Evolutionary conservation across 805 yeast genomes (phyloP).

Genomic region (Candida quercuum): DNA sequence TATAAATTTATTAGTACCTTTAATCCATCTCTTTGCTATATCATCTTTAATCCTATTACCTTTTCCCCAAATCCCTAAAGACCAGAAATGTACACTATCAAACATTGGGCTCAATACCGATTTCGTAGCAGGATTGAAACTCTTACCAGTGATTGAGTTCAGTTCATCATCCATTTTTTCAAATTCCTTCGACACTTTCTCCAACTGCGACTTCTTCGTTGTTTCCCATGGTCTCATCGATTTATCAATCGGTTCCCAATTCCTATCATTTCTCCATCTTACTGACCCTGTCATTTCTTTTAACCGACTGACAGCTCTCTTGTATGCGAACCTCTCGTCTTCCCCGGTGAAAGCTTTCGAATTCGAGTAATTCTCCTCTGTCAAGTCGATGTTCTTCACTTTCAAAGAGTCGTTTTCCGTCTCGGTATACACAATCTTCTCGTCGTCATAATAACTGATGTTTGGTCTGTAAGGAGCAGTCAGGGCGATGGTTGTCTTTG

Average conservation of each 20-base stretch:
- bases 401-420: conserved; percentile 8
- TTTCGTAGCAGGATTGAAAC: conserved; percentile 9
- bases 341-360: conserved; percentile 64
- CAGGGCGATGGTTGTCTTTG: conserved; percentile 55
- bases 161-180: conserved; percentile 8
- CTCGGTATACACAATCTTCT: conserved; percentile 28
- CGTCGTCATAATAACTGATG: conserved; percentile 54
- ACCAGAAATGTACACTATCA: conserved; percentile 53
- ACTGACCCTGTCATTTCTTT: conserved; percentile 51
- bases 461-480: conserved; percentile 67
- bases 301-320: conserved; percentile 63
- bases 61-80: conserved; percentile 59
- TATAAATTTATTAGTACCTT: conserved; percentile 23
- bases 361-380: conserved; percentile 38
- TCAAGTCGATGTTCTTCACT: conserved; percentile 11
- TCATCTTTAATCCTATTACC: conserved; percentile 45
- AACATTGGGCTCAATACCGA: conserved; percentile 34
- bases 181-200: conserved; percentile 17
- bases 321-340: conserved; percentile 70
- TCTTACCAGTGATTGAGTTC: conserved; percentile 23
- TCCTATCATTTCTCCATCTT: conserved; percentile 41
- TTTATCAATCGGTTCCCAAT: conserved; percentile 52
- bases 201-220: conserved; percentile 7
- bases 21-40: conserved; percentile 53
- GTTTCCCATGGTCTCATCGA: conserved; percentile 57